Percentiles rank a stretch among this genome's conserved stretches.
Conservation (phyloP, 2,329 filamentous ascomycete genomes). For the Penicillium sp. region DNA sequence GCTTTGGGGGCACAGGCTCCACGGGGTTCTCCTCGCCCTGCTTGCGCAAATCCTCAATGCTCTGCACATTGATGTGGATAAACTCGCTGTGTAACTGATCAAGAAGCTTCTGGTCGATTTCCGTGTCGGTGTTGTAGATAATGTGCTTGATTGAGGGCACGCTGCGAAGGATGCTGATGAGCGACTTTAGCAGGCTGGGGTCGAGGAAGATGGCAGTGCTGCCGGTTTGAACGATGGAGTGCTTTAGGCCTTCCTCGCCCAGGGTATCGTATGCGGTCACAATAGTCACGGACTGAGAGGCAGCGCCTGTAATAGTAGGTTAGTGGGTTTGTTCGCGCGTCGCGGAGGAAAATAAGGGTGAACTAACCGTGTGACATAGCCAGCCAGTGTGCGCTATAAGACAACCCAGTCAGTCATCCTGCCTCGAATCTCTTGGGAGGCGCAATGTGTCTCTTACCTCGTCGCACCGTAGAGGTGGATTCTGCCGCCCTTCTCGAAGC, state of each 20-base stretch:
- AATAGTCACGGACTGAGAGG: slow-evolving; percentile 83
- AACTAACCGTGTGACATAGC: slow-evolving; percentile 67
- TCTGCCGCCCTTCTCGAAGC: slow-evolving; percentile 63
- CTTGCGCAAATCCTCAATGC: slow-evolving; percentile 56
- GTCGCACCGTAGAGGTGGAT: slow-evolving; percentile 84
- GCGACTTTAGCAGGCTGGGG: slow-evolving; percentile 67
- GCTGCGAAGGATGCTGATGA: slow-evolving; percentile 55
- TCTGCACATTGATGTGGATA: slow-evolving; percentile 52
- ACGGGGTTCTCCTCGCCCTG: slow-evolving; percentile 64
- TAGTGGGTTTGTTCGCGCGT: not conserved
- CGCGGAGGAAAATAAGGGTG: not conserved
- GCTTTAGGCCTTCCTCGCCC: slow-evolving; percentile 76
- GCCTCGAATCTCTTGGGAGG: not conserved
- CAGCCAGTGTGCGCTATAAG: slow-evolving; percentile 72
- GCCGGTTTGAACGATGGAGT: slow-evolving; percentile 78
- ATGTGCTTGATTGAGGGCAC: slow-evolving; percentile 56
- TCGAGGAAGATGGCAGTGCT: slow-evolving; percentile 84
- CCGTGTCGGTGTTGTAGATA: slow-evolving; percentile 57
- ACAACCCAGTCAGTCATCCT: slow-evolving; percentile 14
- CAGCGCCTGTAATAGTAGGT: slow-evolving; percentile 47
- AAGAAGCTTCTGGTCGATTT: slow-evolving; percentile 52
- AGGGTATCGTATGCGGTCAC: slow-evolving; percentile 95
- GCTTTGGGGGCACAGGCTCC: slow-evolving; percentile 67
- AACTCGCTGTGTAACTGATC: slow-evolving; percentile 54
- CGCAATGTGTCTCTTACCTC: slow-evolving; percentile 52